Base-by-base conservation (phyloP, 169 alveolate species). In the Plasmodium blacklocki region DNA sequence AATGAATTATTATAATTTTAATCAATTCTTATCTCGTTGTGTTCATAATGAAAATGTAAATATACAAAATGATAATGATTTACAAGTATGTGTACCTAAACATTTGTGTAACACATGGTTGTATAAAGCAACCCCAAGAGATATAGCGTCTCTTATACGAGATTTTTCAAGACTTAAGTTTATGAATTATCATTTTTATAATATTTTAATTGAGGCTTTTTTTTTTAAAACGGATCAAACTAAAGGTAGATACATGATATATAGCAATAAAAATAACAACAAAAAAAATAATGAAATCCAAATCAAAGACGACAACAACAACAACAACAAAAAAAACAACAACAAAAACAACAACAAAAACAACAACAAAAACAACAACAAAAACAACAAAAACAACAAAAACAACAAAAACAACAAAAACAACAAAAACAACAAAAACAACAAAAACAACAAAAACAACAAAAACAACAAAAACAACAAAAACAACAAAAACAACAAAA, bases 151-250 rank as follows among this genome's bases (percentile, higher is more conserved):
- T 15, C 56, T 78, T 7, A 43, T 78, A 43, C 59, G 89, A 56
- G 89, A 78, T 52, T 64, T 78, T 58, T 78, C 89, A 26, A 63
- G 89, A 32, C 50, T 78, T 58, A 29, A 39, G 15, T 39, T 78
- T 70, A 50, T 43, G 47, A 66, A 78, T 52, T 15, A 43, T 19
- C 64, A 64, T 14, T 56, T 78, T 39, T 78, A 78, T 59, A 23
- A 56, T 18, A 29, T 59, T 15, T 60, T 78, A 67, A 58, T 78
- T 49, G 54, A 59, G 45, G 64, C 78, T 2, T 78, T 78, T 49
- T 70, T 78, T 43, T 58, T 64, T 47, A 78, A 78, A 78, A 29
- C 67, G 68, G 62, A 45, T 12, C 45, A 21, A 12, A 64, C 2
- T 4, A 45, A 78, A 64, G 47, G 8, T 11, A 23, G 71, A 18